These are phyloP conservation scores for Chlamydomonas schloesseri DNA, from an alignment of 139 green algal genomes.

Conservation along the genomic window DNA sequence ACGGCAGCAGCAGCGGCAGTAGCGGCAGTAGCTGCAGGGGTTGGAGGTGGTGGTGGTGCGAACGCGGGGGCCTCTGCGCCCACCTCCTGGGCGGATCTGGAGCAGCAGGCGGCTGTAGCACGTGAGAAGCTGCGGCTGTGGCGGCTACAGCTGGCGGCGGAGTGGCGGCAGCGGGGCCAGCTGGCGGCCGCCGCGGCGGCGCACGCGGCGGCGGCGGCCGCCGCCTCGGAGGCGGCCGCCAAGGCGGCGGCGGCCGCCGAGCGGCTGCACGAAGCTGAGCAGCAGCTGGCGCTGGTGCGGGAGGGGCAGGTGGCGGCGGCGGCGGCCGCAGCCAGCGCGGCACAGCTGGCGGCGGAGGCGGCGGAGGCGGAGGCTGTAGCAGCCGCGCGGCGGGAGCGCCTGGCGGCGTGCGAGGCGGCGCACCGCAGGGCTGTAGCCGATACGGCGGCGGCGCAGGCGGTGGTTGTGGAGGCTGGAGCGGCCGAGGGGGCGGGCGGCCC, in stretches of 20 bases:
- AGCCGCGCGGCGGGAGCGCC: too few species aligned
- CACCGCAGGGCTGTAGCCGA: too few species aligned
- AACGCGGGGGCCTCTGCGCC: rapidly evolving
- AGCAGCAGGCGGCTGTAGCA: conserved; percentile 25
- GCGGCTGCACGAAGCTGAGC: background rate
- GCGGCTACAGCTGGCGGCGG: background rate
- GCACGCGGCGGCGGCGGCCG: background rate
- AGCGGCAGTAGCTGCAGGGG: background rate
- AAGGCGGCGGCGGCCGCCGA: too few species aligned
- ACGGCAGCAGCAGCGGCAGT: background rate
- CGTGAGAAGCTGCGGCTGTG: conserved; percentile 12
- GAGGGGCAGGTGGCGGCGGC: background rate
- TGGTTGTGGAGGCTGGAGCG: too few species aligned
- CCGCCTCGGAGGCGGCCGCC: background rate
- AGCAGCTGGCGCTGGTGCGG: background rate
- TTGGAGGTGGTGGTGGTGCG: background rate
- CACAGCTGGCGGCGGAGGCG: background rate
- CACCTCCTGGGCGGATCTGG: background rate
- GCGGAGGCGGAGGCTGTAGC: background rate
- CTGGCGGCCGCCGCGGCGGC: background rate
- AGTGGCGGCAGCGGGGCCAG: background rate
- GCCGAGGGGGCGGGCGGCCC: too few species aligned
- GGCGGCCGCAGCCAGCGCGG: background rate
- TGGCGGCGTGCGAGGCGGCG: too few species aligned
- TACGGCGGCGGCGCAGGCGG: background rate